Percentiles rank a stretch among this genome's conserved stretches.
Conservation (phyloP, 1,284 basidiomycete species). For the Malassezia yamatoensis region DNA sequence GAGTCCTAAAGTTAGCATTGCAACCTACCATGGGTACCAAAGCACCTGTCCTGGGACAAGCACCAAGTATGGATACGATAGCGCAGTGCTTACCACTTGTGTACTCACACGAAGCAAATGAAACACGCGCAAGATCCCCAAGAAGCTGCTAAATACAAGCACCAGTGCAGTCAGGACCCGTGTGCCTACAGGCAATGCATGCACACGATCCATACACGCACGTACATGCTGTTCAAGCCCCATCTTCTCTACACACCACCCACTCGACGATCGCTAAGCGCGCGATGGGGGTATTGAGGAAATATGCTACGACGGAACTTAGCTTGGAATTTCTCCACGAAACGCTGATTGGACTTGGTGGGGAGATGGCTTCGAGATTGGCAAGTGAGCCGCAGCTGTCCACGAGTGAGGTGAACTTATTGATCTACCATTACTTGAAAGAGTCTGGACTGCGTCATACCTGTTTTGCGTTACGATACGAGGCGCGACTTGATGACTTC, state of each 20-base stretch:
- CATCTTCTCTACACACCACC: neutral
- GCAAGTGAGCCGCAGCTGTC: conserved; percentile 23
- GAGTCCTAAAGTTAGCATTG: conserved; percentile 51
- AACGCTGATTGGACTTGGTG: no score
- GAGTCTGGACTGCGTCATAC: conserved; percentile 28
- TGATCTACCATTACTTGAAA: conserved; percentile 47
- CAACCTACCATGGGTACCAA: conserved; percentile 61
- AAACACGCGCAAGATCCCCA: conserved; percentile 8
- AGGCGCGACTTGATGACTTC: conserved; percentile 40
- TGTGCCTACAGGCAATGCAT: conserved; percentile 11
- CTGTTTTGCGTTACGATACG: conserved; percentile 30
- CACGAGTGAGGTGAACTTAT: conserved; percentile 42
- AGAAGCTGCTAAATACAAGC: conserved; percentile 2
- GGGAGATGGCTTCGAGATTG: no score
- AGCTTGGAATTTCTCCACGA: no score
- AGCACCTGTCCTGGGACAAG: conserved; percentile 72
- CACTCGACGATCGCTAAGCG: neutral
- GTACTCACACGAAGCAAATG: conserved; percentile 32
- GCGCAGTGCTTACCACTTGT: conserved; percentile 15
- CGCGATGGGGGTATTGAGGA: neutral
- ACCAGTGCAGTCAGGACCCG: conserved; percentile 35
- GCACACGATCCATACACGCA: neutral
- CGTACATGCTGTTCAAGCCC: neutral
- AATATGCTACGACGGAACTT: neutral
- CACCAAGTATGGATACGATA: conserved; percentile 63